Evolutionary conservation across 148 eudicot species (phyloP), one percentile per base, ranked within the genome.

Genomic region (Persicaria tinctoria): DNA sequence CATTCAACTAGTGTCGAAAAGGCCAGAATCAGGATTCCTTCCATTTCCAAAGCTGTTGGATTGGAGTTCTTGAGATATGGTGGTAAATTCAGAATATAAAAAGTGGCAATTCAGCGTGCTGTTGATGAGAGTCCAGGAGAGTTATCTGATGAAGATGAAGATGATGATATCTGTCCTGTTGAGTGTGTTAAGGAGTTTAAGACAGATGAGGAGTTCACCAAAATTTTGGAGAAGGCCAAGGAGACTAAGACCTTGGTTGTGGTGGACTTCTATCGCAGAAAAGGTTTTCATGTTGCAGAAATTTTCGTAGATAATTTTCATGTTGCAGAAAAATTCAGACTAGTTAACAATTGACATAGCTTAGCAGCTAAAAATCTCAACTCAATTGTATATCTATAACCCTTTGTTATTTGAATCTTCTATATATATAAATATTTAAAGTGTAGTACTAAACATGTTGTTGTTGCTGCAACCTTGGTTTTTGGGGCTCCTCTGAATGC

Each of bases 131-230:
- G 62, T 75, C 74, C 48, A 13, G 88, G 79, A 70, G 76, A 76
- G 73, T 70, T 78, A 70, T 41, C 74, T 38, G 89, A 84, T 53
- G 97, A 89, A 4, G 85, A 83, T 5, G 85, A 78, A 70, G 96
- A 93, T 32, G 89, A 93, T 51, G 98, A 88, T 17, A 83, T 91
- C 4, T 94, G 98, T 56, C 98, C 97, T 6, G 96, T 84, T 54
- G 96, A 94, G 48, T 91, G 98, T 84, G 98, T 94, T 8, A 88
- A 80, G 81, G 98, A 94, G 80, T 87, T 91, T 70, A 78, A 81
- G 66, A 82, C 91, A 7, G 93, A 94, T 76, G 92, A 90, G 53
- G 96, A 94, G 77, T 86, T 94, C 68, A 16, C 62, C 6, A 76
- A 59, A 47, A 80, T 90, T 73, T 57, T 94, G 8, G 93, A 90